phyloP scores from a whole-genome alignment of 2,329 filamentous ascomycete genomes.

The Orbilia brochopaga region DNA sequence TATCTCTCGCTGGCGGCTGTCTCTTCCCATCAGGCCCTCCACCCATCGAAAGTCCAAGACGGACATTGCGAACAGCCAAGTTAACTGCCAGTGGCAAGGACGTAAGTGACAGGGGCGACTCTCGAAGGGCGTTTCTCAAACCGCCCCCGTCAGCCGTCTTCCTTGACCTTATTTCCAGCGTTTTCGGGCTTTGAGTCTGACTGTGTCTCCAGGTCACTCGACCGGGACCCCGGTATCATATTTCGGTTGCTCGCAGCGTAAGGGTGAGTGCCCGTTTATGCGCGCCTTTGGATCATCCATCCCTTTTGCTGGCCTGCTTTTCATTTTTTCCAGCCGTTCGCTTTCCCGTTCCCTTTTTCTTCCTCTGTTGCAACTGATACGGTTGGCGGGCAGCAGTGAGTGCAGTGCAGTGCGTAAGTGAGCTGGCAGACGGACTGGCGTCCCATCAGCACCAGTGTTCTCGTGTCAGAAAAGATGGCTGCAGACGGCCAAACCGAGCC shows the following conservation, averaged over 20 bases:
- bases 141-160: constrained; percentile 3
- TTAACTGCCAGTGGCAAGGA: no score
- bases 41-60: no score
- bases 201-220: constrained; percentile 7
- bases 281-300: constrained; percentile 28
- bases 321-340: constrained; percentile 45
- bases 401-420: no score
- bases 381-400: constrained; percentile 19
- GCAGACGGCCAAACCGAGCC: constrained; percentile 26
- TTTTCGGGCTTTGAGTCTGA: constrained; percentile 13
- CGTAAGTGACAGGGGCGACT: neutral
- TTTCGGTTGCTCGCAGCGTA: constrained; percentile 27
- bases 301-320: constrained; percentile 29
- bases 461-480: constrained; percentile 33
- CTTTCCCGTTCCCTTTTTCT: constrained; percentile 19
- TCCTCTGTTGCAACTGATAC: constrained; percentile 31
- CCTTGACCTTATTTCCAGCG: constrained; percentile 5
- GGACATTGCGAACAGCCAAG: neutral
- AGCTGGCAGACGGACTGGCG: constrained; percentile 37
- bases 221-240: constrained; percentile 40
- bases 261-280: constrained; percentile 46
- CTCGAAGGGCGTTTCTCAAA: constrained; percentile 3
- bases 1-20: no score
- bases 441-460: constrained; percentile 23
- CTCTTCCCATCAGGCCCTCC: constrained; percentile 3